Evolutionary conservation across 345 rosid genomes (phyloP), one percentile per base, ranked within the genome.

Genomic region (Boechera divaricarpa): DNA sequence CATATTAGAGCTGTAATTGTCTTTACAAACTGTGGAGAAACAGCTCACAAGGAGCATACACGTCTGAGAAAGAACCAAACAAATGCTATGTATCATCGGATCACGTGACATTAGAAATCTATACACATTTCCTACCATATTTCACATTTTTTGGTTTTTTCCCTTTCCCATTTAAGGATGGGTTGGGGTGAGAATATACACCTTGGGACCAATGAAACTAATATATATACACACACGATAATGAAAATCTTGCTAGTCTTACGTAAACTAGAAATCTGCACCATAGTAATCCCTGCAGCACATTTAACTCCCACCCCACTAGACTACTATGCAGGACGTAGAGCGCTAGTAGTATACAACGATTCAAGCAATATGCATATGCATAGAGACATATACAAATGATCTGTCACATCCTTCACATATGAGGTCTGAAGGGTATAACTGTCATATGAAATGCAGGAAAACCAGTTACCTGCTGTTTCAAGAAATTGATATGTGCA

Each of bases 391-490:
- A 33, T 28, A 59, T 45, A 36, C 38, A 33, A 75, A 57, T 53
- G 15, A 48, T 53, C 54, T 47, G 72, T 59, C 73, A 57, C 74
- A 60, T 51, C 49, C 75, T 63, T 63, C 16, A 77, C 29, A 47
- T 44, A 56, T 32, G 72, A 78, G 35, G 33, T 61, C 48, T 53
- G 18, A 10, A 42, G 13, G 36, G 63, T 65, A 67, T 51, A 72
- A 63, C 2, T 63, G 64, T 65, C 69, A 5, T 77, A 12, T 36
- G 36, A 55, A 45, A 57, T 45, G n/a, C 78, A 75, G 36, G 41
- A 53, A 21, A 53, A 54, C 16, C 59, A 59, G 24, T 67, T 80
- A 87, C 99, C 99, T 83, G 93, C 77, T 89, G 88, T 83, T 89
- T 88, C 78, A 90, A 67, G 79, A 81, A 79, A 76, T 81, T 75